Evolutionary conservation across 2,329 filamentous ascomycete genomes (phyloP).

Genomic region (Fonsecaea nubica): DNA sequence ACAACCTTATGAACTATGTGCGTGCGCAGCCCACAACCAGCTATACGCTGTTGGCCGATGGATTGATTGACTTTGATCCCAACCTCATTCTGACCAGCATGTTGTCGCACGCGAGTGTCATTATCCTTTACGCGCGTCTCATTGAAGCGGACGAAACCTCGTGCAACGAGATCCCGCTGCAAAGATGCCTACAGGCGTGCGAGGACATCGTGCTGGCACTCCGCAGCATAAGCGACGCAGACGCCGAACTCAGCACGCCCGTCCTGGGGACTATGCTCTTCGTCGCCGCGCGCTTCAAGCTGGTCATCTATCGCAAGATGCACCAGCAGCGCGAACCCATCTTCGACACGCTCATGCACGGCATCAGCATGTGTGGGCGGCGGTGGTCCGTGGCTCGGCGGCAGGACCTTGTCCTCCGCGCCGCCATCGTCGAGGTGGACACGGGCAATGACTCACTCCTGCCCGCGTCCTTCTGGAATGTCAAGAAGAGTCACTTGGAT

Average conservation of each 20-base stretch:
- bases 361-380: slow-evolving; percentile 39
- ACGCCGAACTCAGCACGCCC: slow-evolving; percentile 38
- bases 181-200: slow-evolving; percentile 36
- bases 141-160: slow-evolving; percentile 26
- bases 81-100: slow-evolving; percentile 37
- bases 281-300: slow-evolving; percentile 35
- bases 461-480: slow-evolving; percentile 27
- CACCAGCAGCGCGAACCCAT: slow-evolving; percentile 28
- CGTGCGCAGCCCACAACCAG: slow-evolving; percentile 31
- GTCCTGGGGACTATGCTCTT: slow-evolving; percentile 35
- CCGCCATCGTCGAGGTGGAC: slow-evolving; percentile 37
- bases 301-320: slow-evolving; percentile 33
- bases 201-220: slow-evolving; percentile 35
- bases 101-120: slow-evolving; percentile 35
- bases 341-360: slow-evolving; percentile 41
- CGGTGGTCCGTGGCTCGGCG: slow-evolving; percentile 38
- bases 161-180: slow-evolving; percentile 27
- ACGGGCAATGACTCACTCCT: slow-evolving; percentile 18
- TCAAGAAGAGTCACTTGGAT: slow-evolving; percentile 37
- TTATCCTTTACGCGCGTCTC: slow-evolving; percentile 37
- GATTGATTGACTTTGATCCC: slow-evolving; percentile 39
- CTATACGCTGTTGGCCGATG: slow-evolving; percentile 39
- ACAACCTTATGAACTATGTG: slow-evolving; percentile 39
- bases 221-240: slow-evolving; percentile 38
- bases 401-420: slow-evolving; percentile 37